phyloP scores from a whole-genome alignment of 495 filamentous ascomycete genomes.

The Barbatosphaeria neglecta region DNA sequence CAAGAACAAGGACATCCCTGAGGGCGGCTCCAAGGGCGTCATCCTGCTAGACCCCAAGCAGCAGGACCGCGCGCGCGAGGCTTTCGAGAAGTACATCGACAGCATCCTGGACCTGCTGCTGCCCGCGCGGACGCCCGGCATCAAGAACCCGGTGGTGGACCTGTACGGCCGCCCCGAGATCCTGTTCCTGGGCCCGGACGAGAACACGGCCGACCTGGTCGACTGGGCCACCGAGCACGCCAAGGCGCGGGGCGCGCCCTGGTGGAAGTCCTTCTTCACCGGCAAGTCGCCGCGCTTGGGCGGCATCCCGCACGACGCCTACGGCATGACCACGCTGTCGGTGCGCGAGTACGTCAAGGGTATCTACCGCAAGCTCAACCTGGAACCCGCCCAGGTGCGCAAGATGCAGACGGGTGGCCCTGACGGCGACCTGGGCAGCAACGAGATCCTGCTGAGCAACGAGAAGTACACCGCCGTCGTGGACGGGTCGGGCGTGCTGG shows the following conservation, averaged over 20 bases:
- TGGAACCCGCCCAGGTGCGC: conserved; percentile 68
- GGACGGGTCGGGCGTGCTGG: conserved; percentile 88
- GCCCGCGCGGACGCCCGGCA: conserved; percentile 79
- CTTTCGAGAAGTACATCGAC: conserved; percentile 99
- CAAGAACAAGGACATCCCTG: conserved; percentile 99
- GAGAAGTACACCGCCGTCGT: conserved; percentile 91
- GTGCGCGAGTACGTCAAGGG: conserved; percentile 92
- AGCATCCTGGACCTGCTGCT: conserved; percentile 91
- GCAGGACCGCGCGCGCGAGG: conserved; percentile 81
- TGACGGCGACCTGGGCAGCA: conserved; percentile 92
- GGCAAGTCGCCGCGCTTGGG: conserved; percentile 93
- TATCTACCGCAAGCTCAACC: conserved; percentile 88
- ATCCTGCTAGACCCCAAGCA: conserved; percentile 87
- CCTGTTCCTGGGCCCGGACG: conserved; percentile 94
- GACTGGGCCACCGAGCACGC: conserved; percentile 98
- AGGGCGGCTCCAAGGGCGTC: conserved; percentile 96
- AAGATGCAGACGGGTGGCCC: conserved; percentile 98
- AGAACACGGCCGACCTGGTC: conserved; percentile 95
- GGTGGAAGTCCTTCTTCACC: conserved; percentile 99
- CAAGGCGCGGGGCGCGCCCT: conserved; percentile 73
- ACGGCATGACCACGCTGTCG: conserved; percentile 96
- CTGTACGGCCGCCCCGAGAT: conserved; percentile 90
- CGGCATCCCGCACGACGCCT: conserved; percentile 89
- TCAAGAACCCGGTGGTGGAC: conserved; percentile 97
- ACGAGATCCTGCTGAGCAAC: conserved; percentile 90